Base-by-base conservation (phyloP, 148 eudicot species). In the Selenicereus undatus region DNA sequence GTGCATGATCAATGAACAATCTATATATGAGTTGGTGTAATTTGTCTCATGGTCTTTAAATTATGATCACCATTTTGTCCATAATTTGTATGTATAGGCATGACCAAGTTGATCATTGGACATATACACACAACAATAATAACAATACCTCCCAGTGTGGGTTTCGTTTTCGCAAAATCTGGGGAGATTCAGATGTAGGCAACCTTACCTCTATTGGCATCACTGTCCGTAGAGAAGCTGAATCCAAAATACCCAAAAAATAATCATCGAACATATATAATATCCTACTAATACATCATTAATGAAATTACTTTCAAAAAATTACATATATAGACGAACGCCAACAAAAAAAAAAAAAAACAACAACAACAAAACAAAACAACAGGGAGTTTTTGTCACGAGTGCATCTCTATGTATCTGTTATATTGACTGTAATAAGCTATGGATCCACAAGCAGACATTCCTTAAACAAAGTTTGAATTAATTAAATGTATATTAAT, bases 381-480 rank as follows among this genome's bases (percentile, higher is more conserved):
- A 26, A 13, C 18, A 27, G 14, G 21, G 74, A 26, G 24, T 39
- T n/a, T 83, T 9, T 51, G 21, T 60, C 66, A 58, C 71, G 51
- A 80, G 72, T 58, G 29, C n/a, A n/a, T n/a, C 39, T 30, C 35
- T 24, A 58, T 43, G 65, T 21, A 74, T 74, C 22, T 9, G 36
- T 39, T 74, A 76, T 75, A 60, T 84, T 84, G 52, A 71, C 56
- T 22, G 36, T 11, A 43, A 84, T 13, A n/a, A 73, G 79, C 71
- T 24, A 80, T 21, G 50, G 73, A 76, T 84, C 27, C n/a, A 69
- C 76, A 62, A 76, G 62, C 71, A 84, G 79, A 81, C 87, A 85
- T 85, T 85, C 84, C 69, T 22, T 39, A 6, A 70, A 71, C 48
- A 8, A 75, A 52, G 27, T 58, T 74, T 30, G 2, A 42, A 58